phyloP scores from a whole-genome alignment of 2,329 filamentous ascomycete species.

The Sporothrix phasma region DNA sequence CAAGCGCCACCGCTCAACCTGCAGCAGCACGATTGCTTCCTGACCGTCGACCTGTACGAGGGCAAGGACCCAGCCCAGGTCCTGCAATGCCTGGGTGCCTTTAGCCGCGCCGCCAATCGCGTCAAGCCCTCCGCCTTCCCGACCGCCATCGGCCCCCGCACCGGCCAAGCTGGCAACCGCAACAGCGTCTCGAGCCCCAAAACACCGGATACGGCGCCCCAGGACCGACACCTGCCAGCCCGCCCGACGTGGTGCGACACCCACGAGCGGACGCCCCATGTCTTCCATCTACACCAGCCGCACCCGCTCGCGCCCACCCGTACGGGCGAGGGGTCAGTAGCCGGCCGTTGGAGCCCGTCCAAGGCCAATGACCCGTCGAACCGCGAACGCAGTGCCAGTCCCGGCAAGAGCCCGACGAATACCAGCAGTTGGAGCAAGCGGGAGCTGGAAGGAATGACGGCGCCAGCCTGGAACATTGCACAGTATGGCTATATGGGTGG shows the following conservation, averaged over 20 bases:
- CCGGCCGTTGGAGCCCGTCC: conserved; percentile 49
- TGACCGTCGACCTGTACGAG: conserved; percentile 94
- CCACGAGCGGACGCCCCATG: conserved; percentile 5
- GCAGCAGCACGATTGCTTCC: conserved; percentile 87
- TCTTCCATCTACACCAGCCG: conserved; percentile 39
- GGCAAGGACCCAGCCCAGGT: conserved; percentile 94
- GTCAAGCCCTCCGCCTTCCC: conserved; percentile 67
- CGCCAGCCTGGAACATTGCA: conserved; percentile 94
- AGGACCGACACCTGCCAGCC: conserved; percentile 20
- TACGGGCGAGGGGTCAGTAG: conserved; percentile 38
- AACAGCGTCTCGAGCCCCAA: conserved; percentile 42
- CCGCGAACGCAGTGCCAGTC: conserved; percentile 47
- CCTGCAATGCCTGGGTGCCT: conserved; percentile 80
- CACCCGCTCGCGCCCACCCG: conserved; percentile 36
- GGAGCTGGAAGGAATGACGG: conserved; percentile 67
- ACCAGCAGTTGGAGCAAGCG: conserved; percentile 88
- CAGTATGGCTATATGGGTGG: conserved; percentile 99
- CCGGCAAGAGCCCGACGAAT: conserved; percentile 44
- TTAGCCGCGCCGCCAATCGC: conserved; percentile 74
- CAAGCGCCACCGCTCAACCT: conserved; percentile 76
- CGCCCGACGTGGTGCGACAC: background rate
- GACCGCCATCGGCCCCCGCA: conserved; percentile 60
- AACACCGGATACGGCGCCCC: conserved; percentile 33
- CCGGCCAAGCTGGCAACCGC: conserved; percentile 41
- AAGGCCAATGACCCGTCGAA: conserved; percentile 31